Evolutionary conservation across 1,284 basidiomycete genomes (phyloP).

Genomic region (Trametes hirsuta): DNA sequence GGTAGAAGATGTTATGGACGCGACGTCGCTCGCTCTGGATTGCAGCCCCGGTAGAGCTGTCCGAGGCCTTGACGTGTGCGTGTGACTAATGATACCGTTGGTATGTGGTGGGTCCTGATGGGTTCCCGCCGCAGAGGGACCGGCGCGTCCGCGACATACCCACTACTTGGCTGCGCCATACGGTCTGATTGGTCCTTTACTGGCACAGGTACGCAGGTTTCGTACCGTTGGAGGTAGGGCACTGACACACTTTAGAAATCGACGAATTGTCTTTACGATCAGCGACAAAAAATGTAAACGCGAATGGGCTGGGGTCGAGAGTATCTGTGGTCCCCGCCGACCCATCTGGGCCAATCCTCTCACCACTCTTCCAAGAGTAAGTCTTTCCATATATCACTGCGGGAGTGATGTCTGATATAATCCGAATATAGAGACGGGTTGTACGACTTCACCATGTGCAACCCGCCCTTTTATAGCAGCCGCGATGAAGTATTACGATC

Average conservation of each 20-base stretch:
- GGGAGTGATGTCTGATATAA: background rate
- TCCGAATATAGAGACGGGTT: slow-evolving; percentile 28
- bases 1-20: slow-evolving; percentile 64
- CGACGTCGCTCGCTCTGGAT: slow-evolving; percentile 17
- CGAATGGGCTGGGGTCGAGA: slow-evolving; percentile 54
- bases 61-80: slow-evolving; percentile 60
- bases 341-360: slow-evolving; percentile 44
- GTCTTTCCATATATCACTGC: background rate
- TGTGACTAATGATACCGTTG: background rate
- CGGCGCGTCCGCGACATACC: slow-evolving; percentile 90
- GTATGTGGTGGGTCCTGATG: slow-evolving; percentile 1
- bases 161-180: slow-evolving; percentile 70
- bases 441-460: slow-evolving; percentile 88
- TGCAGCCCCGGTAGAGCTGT: slow-evolving; percentile 1
- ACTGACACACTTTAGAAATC: slow-evolving; percentile 54
- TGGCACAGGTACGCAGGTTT: slow-evolving; percentile 64
- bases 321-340: slow-evolving; percentile 52
- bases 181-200: slow-evolving; percentile 61
- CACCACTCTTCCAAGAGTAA: slow-evolving; percentile 7
- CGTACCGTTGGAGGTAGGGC: background rate
- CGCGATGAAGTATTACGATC: slow-evolving; percentile 66
- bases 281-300: slow-evolving; percentile 57
- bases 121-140: slow-evolving; percentile 68
- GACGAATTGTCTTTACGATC: slow-evolving; percentile 60
- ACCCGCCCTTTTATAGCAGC: slow-evolving; percentile 91